Evolutionary conservation across 768 basidiomycete species (phyloP).

Genomic region (Phallus indusiatus): DNA sequence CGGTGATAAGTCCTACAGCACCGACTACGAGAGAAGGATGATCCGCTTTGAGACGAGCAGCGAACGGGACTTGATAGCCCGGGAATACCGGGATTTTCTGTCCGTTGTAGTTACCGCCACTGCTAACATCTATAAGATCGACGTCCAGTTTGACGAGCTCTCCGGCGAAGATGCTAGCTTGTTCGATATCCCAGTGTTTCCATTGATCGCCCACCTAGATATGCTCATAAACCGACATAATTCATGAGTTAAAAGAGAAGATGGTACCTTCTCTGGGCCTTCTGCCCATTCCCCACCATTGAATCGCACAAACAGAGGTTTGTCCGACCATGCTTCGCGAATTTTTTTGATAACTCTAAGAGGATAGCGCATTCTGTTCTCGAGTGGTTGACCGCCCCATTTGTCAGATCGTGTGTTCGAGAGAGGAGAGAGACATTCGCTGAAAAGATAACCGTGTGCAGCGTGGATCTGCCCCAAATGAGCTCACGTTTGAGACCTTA

Average conservation of each 20-base stretch:
- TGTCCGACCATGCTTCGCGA: conserved; percentile 48
- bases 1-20: conserved; percentile 66
- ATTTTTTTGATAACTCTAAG: conserved; percentile 45
- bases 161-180: conserved; percentile 50
- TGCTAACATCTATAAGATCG: conserved; percentile 67
- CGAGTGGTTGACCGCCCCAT: conserved; percentile 59
- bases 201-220: conserved; percentile 35
- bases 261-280: conserved; percentile 38
- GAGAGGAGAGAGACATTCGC: conserved; percentile 62
- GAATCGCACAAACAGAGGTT: conserved; percentile 65
- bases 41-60: conserved; percentile 53
- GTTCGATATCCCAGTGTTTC: conserved; percentile 71
- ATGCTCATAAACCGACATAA: background rate
- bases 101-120: conserved; percentile 53
- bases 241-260: background rate
- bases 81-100: conserved; percentile 49
- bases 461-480: conserved; percentile 34
- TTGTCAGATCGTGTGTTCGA: conserved; percentile 63
- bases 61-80: conserved; percentile 67
- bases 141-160: conserved; percentile 53
- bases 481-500: background rate
- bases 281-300: conserved; percentile 62
- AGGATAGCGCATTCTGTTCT: conserved; percentile 63
- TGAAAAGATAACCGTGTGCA: conserved; percentile 65
- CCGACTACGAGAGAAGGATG: conserved; percentile 46